A percentile compares a stretch with the other conserved stretches of the same genome.
phyloP scores from a whole-genome alignment of 495 filamentous ascomycete species.

The Apodospora peruviana region DNA sequence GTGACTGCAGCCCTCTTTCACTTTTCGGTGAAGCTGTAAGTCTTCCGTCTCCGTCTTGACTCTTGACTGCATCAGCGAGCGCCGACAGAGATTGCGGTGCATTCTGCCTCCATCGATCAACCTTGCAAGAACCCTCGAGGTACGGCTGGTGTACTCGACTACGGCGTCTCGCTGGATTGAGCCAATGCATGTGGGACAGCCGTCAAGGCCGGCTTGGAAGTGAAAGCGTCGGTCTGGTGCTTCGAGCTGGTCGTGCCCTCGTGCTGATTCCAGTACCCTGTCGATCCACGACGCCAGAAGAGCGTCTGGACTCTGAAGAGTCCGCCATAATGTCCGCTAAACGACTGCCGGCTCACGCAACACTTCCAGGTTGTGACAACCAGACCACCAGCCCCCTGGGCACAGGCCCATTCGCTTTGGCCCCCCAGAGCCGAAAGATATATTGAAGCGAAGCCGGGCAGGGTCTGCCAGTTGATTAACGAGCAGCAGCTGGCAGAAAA shows the following conservation, averaged over 20 bases:
- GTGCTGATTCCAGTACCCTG: constrained; percentile 3
- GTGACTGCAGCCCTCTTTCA: neutral
- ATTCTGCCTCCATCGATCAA: too few relatives aligned
- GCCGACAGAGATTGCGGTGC: constrained; percentile 5
- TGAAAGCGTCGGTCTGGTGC: too few relatives aligned
- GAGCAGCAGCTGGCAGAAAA: constrained; percentile 6
- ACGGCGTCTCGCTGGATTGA: constrained; percentile 11
- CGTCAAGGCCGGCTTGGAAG: neutral
- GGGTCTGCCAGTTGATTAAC: constrained; percentile 10
- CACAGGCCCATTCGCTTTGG: neutral
- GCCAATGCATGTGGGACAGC: constrained; percentile 11
- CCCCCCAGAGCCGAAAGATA: constrained; percentile 10
- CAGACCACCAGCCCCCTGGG: neutral
- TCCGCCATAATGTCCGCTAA: constrained; percentile 4
- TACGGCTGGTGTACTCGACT: constrained; percentile 1
- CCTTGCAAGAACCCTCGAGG: constrained; percentile 4
- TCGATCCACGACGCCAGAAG: neutral
- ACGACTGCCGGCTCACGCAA: neutral
- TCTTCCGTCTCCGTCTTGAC: too few relatives aligned
- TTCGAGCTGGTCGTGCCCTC: too few relatives aligned
- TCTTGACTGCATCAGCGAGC: constrained; percentile 5
- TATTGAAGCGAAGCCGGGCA: constrained; percentile 11
- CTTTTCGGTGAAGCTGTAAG: constrained; percentile 4
- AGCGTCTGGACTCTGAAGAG: neutral
- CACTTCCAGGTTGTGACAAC: too few relatives aligned